phyloP scores from a whole-genome alignment of 192 early-diverging fungal genomes.

The Coemansia sp. region DNA sequence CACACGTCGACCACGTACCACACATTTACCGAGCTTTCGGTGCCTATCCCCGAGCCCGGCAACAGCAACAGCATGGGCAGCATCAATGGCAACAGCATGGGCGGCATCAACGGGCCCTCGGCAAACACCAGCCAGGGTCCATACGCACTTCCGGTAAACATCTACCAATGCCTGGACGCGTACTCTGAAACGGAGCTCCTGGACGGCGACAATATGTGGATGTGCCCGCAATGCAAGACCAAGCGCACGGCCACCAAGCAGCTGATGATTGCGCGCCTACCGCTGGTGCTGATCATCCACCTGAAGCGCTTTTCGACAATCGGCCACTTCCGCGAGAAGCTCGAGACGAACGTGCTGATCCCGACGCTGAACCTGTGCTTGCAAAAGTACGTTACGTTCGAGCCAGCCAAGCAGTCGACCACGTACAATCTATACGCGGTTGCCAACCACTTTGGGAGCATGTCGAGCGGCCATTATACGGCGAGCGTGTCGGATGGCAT shows the following conservation, averaged over 20 bases:
- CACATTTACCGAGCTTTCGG: conserved; percentile 85
- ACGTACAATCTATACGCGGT: conserved; percentile 82
- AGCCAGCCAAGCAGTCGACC: conserved; percentile 1
- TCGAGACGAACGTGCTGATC: conserved; percentile 84
- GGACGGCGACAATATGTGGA: conserved; percentile 90
- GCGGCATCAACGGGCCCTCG: too few species aligned
- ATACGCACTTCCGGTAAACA: conserved; percentile 16
- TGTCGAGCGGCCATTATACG: conserved; percentile 79
- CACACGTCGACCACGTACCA: conserved; percentile 70
- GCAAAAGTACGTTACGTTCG: conserved; percentile 54
- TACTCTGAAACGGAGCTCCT: conserved; percentile 85
- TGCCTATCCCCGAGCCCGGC: conserved; percentile 72
- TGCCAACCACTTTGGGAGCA: conserved; percentile 75
- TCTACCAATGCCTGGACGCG: conserved; percentile 84
- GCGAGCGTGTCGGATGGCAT: conserved; percentile 65
- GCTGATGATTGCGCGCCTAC: conserved; percentile 75
- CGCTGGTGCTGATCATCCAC: conserved; percentile 88
- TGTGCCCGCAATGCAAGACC: conserved; percentile 80
- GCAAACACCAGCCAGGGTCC: too few species aligned
- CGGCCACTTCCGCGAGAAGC: conserved; percentile 91
- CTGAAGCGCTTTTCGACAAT: conserved; percentile 91
- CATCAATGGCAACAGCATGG: too few species aligned
- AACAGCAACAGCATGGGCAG: background rate
- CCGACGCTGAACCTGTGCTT: conserved; percentile 68
- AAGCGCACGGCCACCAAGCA: conserved; percentile 73